These are phyloP conservation scores for Flueggea neowawraea DNA, from an alignment of 441 rosid species.

Conservation along the genomic window DNA sequence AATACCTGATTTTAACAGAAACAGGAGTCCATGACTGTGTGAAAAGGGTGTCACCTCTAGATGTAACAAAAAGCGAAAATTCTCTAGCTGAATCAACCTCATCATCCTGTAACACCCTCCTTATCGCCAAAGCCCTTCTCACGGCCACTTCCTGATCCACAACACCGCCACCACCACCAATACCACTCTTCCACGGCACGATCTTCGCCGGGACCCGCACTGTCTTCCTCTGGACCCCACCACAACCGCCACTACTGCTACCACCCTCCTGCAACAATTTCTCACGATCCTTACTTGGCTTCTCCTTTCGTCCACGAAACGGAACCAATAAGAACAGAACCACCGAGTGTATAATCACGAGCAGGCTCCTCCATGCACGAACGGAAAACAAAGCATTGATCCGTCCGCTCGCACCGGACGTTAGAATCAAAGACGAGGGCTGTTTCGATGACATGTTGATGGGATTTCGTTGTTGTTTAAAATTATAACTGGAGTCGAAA, in stretches of 20 bases:
- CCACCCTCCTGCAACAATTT: conserved; percentile 17
- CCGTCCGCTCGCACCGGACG: conserved; percentile 85
- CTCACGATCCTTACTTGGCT: conserved; percentile 30
- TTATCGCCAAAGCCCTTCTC: conserved; percentile 59
- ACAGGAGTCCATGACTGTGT: conserved; percentile 77
- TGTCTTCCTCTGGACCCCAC: conserved; percentile 16
- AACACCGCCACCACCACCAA: conserved; percentile 14
- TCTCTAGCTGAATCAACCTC: conserved; percentile 41
- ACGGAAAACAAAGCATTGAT: conserved; percentile 61
- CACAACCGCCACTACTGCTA: not conserved
- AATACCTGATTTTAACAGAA: conserved; percentile 47
- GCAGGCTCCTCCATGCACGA: conserved; percentile 42
- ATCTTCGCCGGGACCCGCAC: conserved; percentile 40
- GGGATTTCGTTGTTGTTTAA: no score
- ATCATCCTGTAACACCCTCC: conserved; percentile 55
- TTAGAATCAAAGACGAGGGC: conserved; percentile 44
- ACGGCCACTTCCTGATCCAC: conserved; percentile 62
- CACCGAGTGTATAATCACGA: conserved; percentile 41
- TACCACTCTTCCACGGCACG: conserved; percentile 44
- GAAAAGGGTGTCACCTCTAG: conserved; percentile 65
- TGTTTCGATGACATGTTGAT: conserved; percentile 9
- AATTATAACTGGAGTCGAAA: no score
- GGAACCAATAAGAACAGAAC: conserved; percentile 52
- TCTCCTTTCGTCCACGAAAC: conserved; percentile 45
- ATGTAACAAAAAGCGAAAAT: conserved; percentile 38